phyloP scores from a whole-genome alignment of 2,329 filamentous ascomycete species.

The Fusarium cicatricum region DNA sequence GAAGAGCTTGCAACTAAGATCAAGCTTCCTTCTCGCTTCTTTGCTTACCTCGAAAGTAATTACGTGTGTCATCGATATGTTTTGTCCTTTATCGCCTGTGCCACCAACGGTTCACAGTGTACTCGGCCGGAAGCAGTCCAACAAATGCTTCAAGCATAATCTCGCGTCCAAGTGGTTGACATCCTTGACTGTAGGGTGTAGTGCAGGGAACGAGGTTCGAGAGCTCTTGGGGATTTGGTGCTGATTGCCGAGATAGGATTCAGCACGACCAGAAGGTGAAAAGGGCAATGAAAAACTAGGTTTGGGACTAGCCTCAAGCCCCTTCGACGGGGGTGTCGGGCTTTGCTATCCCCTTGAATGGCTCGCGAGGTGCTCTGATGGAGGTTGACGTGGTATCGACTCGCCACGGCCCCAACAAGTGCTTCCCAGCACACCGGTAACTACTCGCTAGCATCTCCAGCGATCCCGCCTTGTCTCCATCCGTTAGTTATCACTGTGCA shows the following conservation, averaged over 20 bases:
- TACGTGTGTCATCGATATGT: no score
- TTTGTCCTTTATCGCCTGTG: no score
- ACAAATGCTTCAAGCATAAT: background rate
- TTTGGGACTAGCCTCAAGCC: conserved; percentile 23
- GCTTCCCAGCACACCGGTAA: conserved; percentile 39
- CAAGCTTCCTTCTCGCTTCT: no score
- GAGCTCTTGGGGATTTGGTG: conserved; percentile 4
- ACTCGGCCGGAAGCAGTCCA: background rate
- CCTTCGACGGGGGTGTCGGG: conserved; percentile 24
- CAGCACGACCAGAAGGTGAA: background rate
- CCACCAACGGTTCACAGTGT: no score
- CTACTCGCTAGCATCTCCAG: conserved; percentile 28
- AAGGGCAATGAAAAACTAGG: conserved; percentile 13
- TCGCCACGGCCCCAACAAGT: conserved; percentile 27
- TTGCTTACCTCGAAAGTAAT: no score
- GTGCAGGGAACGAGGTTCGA: conserved; percentile 17
- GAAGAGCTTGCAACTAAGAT: background rate
- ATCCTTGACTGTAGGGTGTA: background rate
- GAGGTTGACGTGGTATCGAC: conserved; percentile 20
- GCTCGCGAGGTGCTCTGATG: conserved; percentile 13
- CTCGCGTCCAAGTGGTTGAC: background rate
- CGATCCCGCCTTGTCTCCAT: no score
- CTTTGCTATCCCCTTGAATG: conserved; percentile 14
- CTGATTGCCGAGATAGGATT: conserved; percentile 6
- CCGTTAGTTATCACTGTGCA: conserved; percentile 13